Percentiles rank a stretch among this genome's conserved stretches.
These are phyloP conservation scores for Magnolia kwangsiensis DNA, from an alignment of 164 flowering plant species.

Conservation along the genomic window DNA sequence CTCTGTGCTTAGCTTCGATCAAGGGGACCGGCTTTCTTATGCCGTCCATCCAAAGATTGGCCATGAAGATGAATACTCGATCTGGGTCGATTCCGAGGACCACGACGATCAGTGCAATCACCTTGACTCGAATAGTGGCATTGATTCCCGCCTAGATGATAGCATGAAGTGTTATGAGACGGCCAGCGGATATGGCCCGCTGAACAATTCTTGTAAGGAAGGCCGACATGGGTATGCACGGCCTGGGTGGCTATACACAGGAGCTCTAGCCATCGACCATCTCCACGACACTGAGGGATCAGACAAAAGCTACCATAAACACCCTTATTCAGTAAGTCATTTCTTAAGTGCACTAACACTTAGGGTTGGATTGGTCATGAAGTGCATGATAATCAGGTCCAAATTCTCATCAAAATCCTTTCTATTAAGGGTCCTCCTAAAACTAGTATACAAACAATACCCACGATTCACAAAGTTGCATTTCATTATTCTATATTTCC, in stretches of 20 bases:
- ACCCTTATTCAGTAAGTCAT: constrained; percentile 42
- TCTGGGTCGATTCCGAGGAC: constrained; percentile 35
- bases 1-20: constrained; percentile 57
- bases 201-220: constrained; percentile 13
- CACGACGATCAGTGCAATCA: constrained; percentile 19
- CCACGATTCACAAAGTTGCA: background rate
- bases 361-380: background rate
- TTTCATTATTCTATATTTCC: background rate
- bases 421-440: background rate
- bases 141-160: constrained; percentile 25
- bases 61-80: constrained; percentile 28
- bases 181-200: constrained; percentile 20
- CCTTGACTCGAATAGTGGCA: constrained; percentile 8
- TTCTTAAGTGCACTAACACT: background rate
- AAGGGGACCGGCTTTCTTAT: constrained; percentile 18
- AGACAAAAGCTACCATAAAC: constrained; percentile 36
- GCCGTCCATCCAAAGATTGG: constrained; percentile 2
- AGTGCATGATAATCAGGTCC: background rate
- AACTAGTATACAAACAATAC: background rate
- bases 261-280: constrained; percentile 21
- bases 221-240: constrained; percentile 22
- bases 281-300: constrained; percentile 25
- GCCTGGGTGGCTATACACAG: constrained; percentile 42
- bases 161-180: constrained; percentile 33
- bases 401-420: background rate